A percentile compares a stretch with the other conserved stretches of the same genome.
Evolutionary conservation across 768 basidiomycete species (phyloP).

Genomic region (Suillus variegatus): DNA sequence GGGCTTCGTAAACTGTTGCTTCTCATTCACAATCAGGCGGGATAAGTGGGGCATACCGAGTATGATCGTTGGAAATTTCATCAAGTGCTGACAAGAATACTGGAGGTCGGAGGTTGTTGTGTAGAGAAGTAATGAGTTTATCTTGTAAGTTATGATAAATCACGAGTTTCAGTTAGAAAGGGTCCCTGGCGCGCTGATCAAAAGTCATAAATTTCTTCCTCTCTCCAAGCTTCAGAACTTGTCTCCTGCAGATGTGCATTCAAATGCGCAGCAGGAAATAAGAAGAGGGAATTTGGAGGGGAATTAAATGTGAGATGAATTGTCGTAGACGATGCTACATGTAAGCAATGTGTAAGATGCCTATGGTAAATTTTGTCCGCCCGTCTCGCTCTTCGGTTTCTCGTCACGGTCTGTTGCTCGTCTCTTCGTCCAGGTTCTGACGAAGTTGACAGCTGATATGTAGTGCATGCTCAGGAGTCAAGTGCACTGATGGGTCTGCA

Average conservation of each 20-base stretch:
- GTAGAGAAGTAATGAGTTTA: slow-evolving; percentile 1
- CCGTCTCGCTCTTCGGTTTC: not conserved
- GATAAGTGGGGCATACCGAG: slow-evolving; percentile 87
- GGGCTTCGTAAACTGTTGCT: slow-evolving; percentile 82
- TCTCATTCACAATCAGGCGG: slow-evolving; percentile 86
- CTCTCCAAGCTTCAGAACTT: not conserved
- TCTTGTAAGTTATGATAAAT: slow-evolving; percentile 2
- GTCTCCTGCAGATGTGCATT: not conserved
- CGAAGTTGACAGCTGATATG: not conserved
- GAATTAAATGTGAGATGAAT: not conserved
- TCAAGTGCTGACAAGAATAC: slow-evolving; percentile 52
- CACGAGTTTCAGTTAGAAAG: not conserved
- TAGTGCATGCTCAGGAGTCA: not conserved
- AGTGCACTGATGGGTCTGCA: not conserved
- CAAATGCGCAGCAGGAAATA: not conserved
- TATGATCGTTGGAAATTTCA: slow-evolving; percentile 90
- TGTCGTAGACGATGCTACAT: not conserved
- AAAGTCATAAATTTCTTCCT: not conserved
- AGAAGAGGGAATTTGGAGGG: not conserved
- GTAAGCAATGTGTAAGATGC: too few relatives aligned
- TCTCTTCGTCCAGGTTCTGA: not conserved
- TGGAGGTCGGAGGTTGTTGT: slow-evolving; percentile 5
- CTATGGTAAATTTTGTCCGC: not conserved
- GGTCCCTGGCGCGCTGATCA: not conserved
- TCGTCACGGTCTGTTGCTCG: not conserved